Conservation (phyloP, 2,329 filamentous ascomycete species). For the Beauveria asiatica region DNA sequence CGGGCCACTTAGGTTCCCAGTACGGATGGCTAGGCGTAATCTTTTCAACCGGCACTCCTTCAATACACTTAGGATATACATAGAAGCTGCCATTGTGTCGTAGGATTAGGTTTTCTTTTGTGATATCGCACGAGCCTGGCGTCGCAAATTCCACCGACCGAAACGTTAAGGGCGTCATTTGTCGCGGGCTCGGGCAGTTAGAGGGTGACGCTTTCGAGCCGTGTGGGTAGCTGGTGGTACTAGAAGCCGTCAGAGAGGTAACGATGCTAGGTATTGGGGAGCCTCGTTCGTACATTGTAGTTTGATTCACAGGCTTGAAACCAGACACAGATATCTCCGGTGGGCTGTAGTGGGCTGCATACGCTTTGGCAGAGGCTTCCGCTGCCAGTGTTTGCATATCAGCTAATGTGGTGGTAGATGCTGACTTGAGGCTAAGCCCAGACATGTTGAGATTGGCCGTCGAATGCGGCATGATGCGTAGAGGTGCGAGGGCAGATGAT, state of each 20-base stretch:
- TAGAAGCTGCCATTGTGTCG: constrained; percentile 41
- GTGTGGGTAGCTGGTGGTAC: neutral
- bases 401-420: neutral
- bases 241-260: neutral
- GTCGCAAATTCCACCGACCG: neutral
- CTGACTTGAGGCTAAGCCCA: neutral
- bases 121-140: constrained; percentile 30
- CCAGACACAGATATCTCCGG: neutral
- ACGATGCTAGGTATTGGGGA: neutral
- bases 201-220: neutral
- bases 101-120: constrained; percentile 34
- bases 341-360: neutral
- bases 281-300: neutral
- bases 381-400: neutral
- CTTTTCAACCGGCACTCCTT: constrained; percentile 8
- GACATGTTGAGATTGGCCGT: neutral
- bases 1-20: constrained; percentile 47
- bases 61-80: constrained; percentile 32
- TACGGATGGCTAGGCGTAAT: constrained; percentile 32
- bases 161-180: neutral
- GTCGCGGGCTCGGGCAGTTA: neutral
- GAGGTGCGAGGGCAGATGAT: neutral
- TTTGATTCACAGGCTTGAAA: constrained; percentile 1
- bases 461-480: neutral
- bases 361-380: neutral